Evolutionary conservation across 148 eudicot species (phyloP), one percentile per base, ranked within the genome.

Genomic region (Dysphania ambrosioides): DNA sequence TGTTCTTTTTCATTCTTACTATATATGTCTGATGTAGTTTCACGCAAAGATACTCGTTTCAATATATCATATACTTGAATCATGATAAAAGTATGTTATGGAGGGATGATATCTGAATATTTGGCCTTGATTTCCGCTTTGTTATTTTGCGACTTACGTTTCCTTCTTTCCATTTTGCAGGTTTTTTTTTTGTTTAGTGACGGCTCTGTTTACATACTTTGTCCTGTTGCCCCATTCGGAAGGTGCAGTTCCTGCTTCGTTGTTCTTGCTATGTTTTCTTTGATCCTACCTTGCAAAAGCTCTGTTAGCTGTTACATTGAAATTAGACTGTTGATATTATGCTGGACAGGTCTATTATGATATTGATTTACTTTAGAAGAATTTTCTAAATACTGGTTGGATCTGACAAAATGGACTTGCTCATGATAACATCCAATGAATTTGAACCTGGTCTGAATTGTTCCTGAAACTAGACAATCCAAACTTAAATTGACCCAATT

Each of bases 151-250:
- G 56, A 51, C 38, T 63, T 34, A 71, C 60, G 57, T 34, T 67
- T 64, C 53, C 27, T 47, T 24, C 26, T 24, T 13, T 3, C 66
- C 71, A 30, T 72, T 47, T 67, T 90, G 86, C 87, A 94, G 98
- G 97, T 92, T 64, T 90, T 94, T 77, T 40, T 94, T 72, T 75
- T 90, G 77, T 94, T 87, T 78, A 90, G 93, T 77, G 93, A 94
- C 79, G 98, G 98, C 58, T 86, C 93, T 49, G 82, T 87, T 72
- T 92, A 92, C 77, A 70, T 88, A 66, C 85, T 94, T 47, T 94
- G 98, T 79, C 98, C 98, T 53, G 89, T 94, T 75, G 93, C 87
- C 36, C 98, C 97, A 72, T 94, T 92, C 80, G 97, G 97, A 87
- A 90, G 98, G 98, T 80, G 61, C 49, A 27, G 23, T 41, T 56